Base-by-base conservation (phyloP, 2,329 filamentous ascomycete genomes). In the Botryosphaeria dothidea region DNA sequence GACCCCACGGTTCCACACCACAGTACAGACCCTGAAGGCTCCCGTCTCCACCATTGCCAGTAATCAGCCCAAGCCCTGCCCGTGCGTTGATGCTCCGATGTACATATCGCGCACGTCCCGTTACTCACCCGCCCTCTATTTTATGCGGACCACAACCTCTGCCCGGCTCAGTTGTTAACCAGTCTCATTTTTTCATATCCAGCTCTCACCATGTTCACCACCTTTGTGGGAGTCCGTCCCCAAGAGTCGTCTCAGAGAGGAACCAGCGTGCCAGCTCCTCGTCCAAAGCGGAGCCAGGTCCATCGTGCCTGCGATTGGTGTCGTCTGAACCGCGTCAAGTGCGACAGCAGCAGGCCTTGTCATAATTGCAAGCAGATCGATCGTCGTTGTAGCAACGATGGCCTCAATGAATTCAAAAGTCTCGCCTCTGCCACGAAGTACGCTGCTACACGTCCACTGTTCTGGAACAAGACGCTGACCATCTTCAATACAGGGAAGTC, bases 251-350 rank as follows among this genome's bases (percentile, higher is more conserved):
- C 56, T 3, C n/a, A 46, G n/a, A 45, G 23, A 19, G 41, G 15
- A 2, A 1, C 56, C 41, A 23, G 13, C 15, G 41, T 45, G 0
- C 56, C 56, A 11, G 56, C 48, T 43, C 19, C 64, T 27, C 65
- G 68, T 15, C 43, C 62, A 25, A 73, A 72, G 52, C 68, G 75
- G 21, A 68, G 67, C 21, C 73, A 76, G 64, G 75, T 77, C 17
- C 68, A 70, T 4, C 68, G 72, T 68, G 80, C 76, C 49, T 80
- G 80, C 71, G 74, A 76, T 66, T 75, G 75, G 71, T 82, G 80
- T 67, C 78, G 79, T 3, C 71, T 76, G 51, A 74, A 80, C 61
- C 75, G 80, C 17, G 74, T 80, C 57, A 81, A 80, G 68, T 82
- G 80, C 68, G 78, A 81, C 68, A 75, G 73, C 58, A 71, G 71